A percentile compares a stretch with the other conserved stretches of the same genome.
These are phyloP conservation scores for Theileria orientalis DNA, from an alignment of 169 alveolate species.

Conservation along the genomic window DNA sequence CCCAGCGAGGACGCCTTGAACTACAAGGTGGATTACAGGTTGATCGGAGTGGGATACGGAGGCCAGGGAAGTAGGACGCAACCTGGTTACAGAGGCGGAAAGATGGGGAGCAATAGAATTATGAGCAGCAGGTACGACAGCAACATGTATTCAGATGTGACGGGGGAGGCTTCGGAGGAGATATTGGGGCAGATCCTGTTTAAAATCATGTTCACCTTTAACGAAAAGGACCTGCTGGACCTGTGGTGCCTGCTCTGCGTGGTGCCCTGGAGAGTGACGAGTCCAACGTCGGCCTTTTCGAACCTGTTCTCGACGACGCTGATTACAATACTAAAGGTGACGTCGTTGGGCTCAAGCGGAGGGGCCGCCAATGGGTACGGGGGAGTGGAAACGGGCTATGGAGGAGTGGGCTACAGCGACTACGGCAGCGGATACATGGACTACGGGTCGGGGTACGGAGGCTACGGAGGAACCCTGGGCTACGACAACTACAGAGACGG, in stretches of 20 bases:
- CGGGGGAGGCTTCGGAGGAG: background rate
- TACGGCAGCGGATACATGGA: background rate
- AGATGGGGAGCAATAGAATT: background rate
- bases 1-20: background rate
- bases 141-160: background rate
- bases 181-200: conserved; percentile 1
- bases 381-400: background rate
- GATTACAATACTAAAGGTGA: conserved; percentile 25
- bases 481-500: background rate
- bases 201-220: conserved; percentile 19
- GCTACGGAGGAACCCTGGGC: background rate
- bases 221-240: conserved; percentile 49
- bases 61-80: background rate
- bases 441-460: background rate
- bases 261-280: conserved; percentile 54
- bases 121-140: background rate
- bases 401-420: background rate
- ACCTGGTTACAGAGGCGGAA: background rate
- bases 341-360: conserved; percentile 13
- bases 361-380: background rate
- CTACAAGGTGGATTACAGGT: conserved; percentile 10
- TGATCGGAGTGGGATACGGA: conserved; percentile 4
- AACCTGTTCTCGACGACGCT: conserved; percentile 33
- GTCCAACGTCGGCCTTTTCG: conserved; percentile 49
- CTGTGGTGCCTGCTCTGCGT: conserved; percentile 63